Evolutionary conservation across 257 asterid species (phyloP), one percentile per base, ranked within the genome.

Genomic region (Verbena officinalis): DNA sequence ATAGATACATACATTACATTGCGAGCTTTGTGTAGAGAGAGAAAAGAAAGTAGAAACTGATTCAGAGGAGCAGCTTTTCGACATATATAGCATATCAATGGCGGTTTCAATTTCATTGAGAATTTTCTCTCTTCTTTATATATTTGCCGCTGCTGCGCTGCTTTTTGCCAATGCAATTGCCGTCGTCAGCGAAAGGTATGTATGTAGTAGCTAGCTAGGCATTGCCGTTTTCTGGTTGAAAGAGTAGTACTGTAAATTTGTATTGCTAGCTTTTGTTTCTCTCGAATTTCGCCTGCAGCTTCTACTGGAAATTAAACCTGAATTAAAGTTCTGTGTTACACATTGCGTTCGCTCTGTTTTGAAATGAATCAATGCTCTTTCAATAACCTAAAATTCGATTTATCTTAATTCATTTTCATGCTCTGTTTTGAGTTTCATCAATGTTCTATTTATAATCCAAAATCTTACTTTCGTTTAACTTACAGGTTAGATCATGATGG

Each of bases 401-500:
- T n/a, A n/a, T n/a, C n/a, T n/a, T n/a, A n/a, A n/a, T n/a, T n/a
- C n/a, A 27, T 27, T 5, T 1, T 15, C 24, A 43, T 60, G 66
- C 55, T 21, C 62, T 44, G 56, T 39, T 79, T 21, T 55, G 68
- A 14, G 1, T 5, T 42, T 17, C 11, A 27, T 5, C 15, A 31
- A 54, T 43, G 46, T 7, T 59, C 38, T 40, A n/a, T n/a, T n/a
- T n/a, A n/a, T n/a, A n/a, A n/a, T 38, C 5, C 36, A 42, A 10
- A 3, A 61, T 19, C 55, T 50, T 36, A 61, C 3, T 57, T 46
- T 14, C 14, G 31, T 48, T 9, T 27, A 63, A 39, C 64, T 40
- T 64, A 11, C 79, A 88, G 95, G 71, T 72, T 52, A 42, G 57
- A 65, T n/a, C n/a, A n/a, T 33, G 80, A 65, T 20, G 75, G 53